Evolutionary conservation across 2,329 filamentous ascomycete species (phyloP), one percentile per base, ranked within the genome.

Genomic region (Diaporthe ilicicola): DNA sequence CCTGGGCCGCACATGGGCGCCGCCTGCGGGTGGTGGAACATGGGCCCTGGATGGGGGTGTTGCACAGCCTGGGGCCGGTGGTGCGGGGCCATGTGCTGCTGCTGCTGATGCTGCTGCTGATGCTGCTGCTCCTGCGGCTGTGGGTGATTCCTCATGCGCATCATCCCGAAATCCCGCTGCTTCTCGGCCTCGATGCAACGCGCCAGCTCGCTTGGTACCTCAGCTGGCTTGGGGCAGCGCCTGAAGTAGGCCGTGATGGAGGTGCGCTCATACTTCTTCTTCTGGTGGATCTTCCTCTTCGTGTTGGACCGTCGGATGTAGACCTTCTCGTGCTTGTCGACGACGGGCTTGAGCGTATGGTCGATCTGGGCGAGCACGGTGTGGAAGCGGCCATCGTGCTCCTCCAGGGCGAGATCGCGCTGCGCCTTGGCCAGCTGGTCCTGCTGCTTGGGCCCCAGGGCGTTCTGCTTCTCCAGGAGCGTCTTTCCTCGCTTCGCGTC

Each of bases 171-270:
- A 13, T 54, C 37, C 3, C 64, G 44, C 37, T 70, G 70, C 42
- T 53, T 54, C 32, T 72, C 72, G 15, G 67, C 12, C n/a, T 62
- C 53, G 13, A 67, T n/a, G 42, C 39, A 44, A n/a, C 62, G 54
- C 29, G 65, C 66, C 42, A 73, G 46, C 62, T 68, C 54, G 13
- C 70, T 67, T 17, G 72, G 61, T 10, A 62, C 10, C n/a, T 72
- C 29, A 17, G 77, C 77, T 1, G 73, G 72, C 27, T 76, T 78
- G 1, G 84, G 84, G 3, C 77, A 77, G 10, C 82, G 79, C 73
- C 82, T 84, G 74, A 85, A 87, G 75, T 86, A 87, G 13, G 81
- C 82, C 1, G 80, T 85, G 51, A 88, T 76, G 12, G 82, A 82
- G 10, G 81, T 73, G 12, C 81, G 80, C 73, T 86, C 82, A 17